phyloP scores from a whole-genome alignment of 2,329 filamentous ascomycete genomes.

The Cercospora sp. region DNA sequence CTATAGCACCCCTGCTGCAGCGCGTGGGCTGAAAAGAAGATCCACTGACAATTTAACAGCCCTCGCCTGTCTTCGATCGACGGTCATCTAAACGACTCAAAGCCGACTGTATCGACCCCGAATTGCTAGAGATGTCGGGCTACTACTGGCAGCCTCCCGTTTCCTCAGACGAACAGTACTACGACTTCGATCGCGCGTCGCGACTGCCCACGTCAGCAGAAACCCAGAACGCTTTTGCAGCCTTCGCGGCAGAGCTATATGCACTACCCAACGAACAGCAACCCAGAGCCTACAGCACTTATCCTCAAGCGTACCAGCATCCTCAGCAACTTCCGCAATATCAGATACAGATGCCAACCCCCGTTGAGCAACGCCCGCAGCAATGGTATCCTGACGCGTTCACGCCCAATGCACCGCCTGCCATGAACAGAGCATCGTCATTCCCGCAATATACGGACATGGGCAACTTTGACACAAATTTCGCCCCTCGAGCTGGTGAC shows the following conservation, averaged over 20 bases:
- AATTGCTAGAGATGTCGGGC: constrained; percentile 23
- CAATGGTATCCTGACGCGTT: constrained; percentile 19
- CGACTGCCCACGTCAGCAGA: constrained; percentile 12
- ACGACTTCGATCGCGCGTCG: constrained; percentile 18
- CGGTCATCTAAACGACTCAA: constrained; percentile 13
- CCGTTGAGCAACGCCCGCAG: constrained; percentile 8
- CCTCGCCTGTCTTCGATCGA: constrained; percentile 4
- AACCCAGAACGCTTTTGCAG: constrained; percentile 12
- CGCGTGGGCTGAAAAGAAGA: neutral
- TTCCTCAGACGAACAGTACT: constrained; percentile 20
- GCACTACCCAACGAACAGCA: constrained; percentile 9
- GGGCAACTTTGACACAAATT: neutral
- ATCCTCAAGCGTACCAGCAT: constrained; percentile 16
- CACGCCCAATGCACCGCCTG: constrained; percentile 8
- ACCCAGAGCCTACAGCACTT: constrained; percentile 5
- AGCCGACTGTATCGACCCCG: constrained; percentile 8
- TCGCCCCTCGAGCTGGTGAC: constrained; percentile 15
- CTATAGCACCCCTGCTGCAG: neutral
- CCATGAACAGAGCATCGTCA: neutral
- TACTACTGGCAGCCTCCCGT: constrained; percentile 22
- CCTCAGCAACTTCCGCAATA: constrained; percentile 18
- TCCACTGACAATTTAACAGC: constrained; percentile 12
- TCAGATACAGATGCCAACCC: constrained; percentile 8
- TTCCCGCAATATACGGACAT: constrained; percentile 21
- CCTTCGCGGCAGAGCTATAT: constrained; percentile 12